Evolutionary conservation across 257 asterid genomes (phyloP).

Genomic region (Przewalskia tangutica): DNA sequence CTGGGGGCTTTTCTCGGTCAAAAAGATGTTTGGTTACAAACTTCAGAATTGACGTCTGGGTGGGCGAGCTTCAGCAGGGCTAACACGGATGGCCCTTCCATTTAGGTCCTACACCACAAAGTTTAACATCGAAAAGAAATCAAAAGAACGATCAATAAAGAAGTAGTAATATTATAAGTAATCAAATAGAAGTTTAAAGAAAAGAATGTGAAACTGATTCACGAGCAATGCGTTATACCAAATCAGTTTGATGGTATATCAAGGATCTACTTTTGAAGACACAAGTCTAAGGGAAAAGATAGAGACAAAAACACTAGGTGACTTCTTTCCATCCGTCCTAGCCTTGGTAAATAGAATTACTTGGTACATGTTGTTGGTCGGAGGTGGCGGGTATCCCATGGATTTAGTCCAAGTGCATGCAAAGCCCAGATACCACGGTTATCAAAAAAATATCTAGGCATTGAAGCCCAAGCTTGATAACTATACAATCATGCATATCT

Average conservation of each 20-base stretch:
- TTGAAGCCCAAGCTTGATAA: not conserved
- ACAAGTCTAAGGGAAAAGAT: not conserved
- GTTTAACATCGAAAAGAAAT: not conserved
- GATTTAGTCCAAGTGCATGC: too few species aligned
- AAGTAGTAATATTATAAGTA: not conserved
- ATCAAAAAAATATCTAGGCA: not conserved
- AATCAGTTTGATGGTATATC: not conserved
- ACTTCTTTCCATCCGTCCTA: too few species aligned
- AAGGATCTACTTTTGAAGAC: not conserved
- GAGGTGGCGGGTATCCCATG: too few species aligned
- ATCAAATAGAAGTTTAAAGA: not conserved
- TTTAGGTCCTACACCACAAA: conserved; percentile 38
- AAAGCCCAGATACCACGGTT: too few species aligned
- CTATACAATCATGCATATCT: not conserved
- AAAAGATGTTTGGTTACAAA: not conserved
- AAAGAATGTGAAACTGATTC: not conserved
- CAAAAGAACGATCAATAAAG: not conserved
- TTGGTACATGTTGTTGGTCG: too few species aligned
- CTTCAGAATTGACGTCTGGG: conserved; percentile 17
- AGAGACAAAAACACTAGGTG: too few species aligned
- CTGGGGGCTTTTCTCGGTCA: not conserved
- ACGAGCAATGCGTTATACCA: not conserved
- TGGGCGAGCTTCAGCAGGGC: conserved; percentile 47
- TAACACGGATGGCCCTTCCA: conserved; percentile 50
- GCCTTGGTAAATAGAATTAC: too few species aligned